Evolutionary conservation across 768 basidiomycete genomes (phyloP), one percentile per base, ranked within the genome.

Genomic region (Russula sp.): DNA sequence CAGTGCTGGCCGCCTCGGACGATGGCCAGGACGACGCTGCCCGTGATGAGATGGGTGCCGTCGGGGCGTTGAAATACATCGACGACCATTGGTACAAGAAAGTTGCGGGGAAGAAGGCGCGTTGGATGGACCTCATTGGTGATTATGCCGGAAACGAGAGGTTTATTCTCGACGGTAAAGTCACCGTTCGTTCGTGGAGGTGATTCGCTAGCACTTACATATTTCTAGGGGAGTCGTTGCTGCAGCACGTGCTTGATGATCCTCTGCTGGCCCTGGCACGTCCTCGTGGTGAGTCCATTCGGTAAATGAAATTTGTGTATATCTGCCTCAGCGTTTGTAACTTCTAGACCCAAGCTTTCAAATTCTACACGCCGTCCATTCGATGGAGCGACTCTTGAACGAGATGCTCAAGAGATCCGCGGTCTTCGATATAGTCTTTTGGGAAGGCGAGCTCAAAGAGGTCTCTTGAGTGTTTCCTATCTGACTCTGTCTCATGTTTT

Each of bases 71-170:
- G 16, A 59, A 67, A 20, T 65, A 66, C 58, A 58, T 79, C 7
- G 77, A 79, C 65, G 65, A 62, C 14, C 61, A 61, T 50, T 82
- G 81, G 81, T 81, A 77, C 63, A 65, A 71, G 34, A 48, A 54
- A n/a, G 3, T 63, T 13, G 70, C 72, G 32, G 73, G 72, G 69
- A 73, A 76, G 61, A 63, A 69, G 32, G 78, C 77, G 13, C 70
- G 82, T 61, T 82, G 81, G 83, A 87, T 88, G 86, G 87, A 88
- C 70, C 75, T 88, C 9, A 73, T 88, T 34, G 85, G 86, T 4
- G 87, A 87, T 68, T 88, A 87, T 70, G 86, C 84, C 22, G 87
- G 87, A 1, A 78, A 70, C 40, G 87, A 89, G 69, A 77, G 78
- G 16, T 89, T 89, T 68, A 68, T 87, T 45, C 75, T 89, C 61